phyloP scores from a whole-genome alignment of 768 basidiomycete species.

The Trametes punicea region DNA sequence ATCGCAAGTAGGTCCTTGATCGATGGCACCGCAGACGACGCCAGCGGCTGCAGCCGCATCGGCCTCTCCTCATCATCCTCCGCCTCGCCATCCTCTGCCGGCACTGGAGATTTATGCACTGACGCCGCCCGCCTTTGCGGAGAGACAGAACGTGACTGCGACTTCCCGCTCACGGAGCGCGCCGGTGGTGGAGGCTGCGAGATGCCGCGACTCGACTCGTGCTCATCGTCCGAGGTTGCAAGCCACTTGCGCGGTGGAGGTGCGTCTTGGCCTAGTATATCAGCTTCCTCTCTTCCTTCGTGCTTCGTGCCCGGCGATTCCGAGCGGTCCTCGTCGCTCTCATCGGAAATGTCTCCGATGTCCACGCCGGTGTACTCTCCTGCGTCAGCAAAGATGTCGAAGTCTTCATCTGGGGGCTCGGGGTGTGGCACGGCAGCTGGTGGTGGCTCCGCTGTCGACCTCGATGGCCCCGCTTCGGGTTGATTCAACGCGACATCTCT shows the following conservation, averaged over 20 bases:
- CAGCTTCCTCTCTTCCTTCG: constrained; percentile 9
- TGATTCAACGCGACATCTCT: neutral
- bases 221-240: constrained; percentile 20
- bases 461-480: constrained; percentile 22
- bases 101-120: constrained; percentile 6
- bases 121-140: neutral
- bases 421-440: constrained; percentile 31
- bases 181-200: constrained; percentile 6
- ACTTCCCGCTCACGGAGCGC: neutral
- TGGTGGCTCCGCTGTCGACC: constrained; percentile 15
- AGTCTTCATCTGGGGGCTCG: constrained; percentile 54
- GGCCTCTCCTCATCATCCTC: constrained; percentile 42
- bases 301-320: neutral
- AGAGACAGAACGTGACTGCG: constrained; percentile 1
- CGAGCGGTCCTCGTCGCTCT: constrained; percentile 12
- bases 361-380: constrained; percentile 79
- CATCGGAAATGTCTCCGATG: constrained; percentile 44
- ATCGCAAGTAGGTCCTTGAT: constrained; percentile 79
- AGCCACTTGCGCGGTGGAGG: constrained; percentile 18
- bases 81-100: constrained; percentile 36
- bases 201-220: constrained; percentile 4
- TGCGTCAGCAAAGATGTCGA: constrained; percentile 85
- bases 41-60: constrained; percentile 66
- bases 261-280: constrained; percentile 9
- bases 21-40: constrained; percentile 78